phyloP scores from a whole-genome alignment of 768 basidiomycete genomes.

The Boletus barrowsii region DNA sequence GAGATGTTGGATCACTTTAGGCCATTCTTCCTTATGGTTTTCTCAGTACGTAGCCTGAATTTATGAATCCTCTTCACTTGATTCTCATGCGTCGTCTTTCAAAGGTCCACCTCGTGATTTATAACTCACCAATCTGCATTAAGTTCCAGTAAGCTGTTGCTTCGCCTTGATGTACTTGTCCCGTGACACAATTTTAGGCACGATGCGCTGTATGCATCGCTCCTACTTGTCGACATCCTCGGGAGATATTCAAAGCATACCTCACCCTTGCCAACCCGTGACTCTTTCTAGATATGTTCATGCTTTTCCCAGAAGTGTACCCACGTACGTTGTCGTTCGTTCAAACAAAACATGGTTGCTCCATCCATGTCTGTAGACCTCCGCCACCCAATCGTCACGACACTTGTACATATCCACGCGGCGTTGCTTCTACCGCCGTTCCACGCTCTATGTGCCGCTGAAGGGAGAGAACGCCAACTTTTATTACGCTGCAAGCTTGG shows the following conservation, averaged over 20 bases:
- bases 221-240: slow-evolving; percentile 72
- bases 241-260: slow-evolving; percentile 89
- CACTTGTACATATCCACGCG: slow-evolving; percentile 80
- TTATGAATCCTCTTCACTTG: neutral
- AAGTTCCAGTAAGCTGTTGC: slow-evolving; percentile 69
- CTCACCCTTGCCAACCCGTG: slow-evolving; percentile 88
- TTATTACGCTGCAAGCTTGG: slow-evolving; percentile 93
- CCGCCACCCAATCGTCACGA: slow-evolving; percentile 79
- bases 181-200: slow-evolving; percentile 44
- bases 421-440: slow-evolving; percentile 86
- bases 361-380: slow-evolving; percentile 51
- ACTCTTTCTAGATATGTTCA: slow-evolving; percentile 77
- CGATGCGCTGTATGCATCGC: slow-evolving; percentile 79
- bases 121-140: slow-evolving; percentile 78
- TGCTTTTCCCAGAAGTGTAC: slow-evolving; percentile 80
- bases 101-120: slow-evolving; percentile 79
- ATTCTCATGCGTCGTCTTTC: neutral
- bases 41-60: slow-evolving; percentile 58
- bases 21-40: slow-evolving; percentile 94
- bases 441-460: slow-evolving; percentile 85
- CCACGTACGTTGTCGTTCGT: slow-evolving; percentile 56
- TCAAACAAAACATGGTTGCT: too few species aligned
- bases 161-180: neutral
- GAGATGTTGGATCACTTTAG: too few species aligned
- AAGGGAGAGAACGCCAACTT: slow-evolving; percentile 98